Evolutionary conservation across 176 grass and related monocot species (phyloP), one percentile per base, ranked within the genome.

Genomic region (Rhynchospora breviuscula): DNA sequence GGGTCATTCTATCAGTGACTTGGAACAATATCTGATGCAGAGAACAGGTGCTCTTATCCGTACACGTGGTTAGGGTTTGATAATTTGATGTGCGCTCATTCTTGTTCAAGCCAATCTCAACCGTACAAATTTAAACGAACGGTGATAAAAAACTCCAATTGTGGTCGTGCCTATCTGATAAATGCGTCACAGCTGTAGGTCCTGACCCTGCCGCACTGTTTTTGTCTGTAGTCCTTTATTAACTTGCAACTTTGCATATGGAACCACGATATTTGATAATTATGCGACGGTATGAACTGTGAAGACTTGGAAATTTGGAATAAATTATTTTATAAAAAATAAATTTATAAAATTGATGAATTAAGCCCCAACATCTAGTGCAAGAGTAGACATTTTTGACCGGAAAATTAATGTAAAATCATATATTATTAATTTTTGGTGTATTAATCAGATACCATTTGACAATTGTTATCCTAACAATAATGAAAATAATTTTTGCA

Each of bases 171-270:
- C 44, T 62, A 46, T 80, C 51, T 22, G 22, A 84, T 84, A 72
- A 84, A 73, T 84, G 65, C 40, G 65, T 45, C 86, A 76, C 80
- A 79, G 85, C 92, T 90, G 92, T 90, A 73, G 65, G 90, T 85
- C 84, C 87, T 79, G 43, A 79, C 92, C 80, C 80, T 83, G 75
- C 53, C 14, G 25, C 78, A 7, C 12, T 56, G 62, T 51, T 84
- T 59, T 84, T 73, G 62, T 71, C 81, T 71, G 0, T 68, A 57
- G 54, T 80, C 54, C 78, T 22, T 80, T 62, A 33, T 43, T 80
- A 0, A 4, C 2, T 46, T 62, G 5, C 58, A 17, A 62, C 40
- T 44, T 80, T 80, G 12, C 57, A 29, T 62, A 11, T n/a, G 61
- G 21, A 62, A n/a, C 56, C 78, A 25, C 21, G 5, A 75, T 53